Conservation (phyloP, 2,329 filamentous ascomycete genomes). For the Penicillium sp. region DNA sequence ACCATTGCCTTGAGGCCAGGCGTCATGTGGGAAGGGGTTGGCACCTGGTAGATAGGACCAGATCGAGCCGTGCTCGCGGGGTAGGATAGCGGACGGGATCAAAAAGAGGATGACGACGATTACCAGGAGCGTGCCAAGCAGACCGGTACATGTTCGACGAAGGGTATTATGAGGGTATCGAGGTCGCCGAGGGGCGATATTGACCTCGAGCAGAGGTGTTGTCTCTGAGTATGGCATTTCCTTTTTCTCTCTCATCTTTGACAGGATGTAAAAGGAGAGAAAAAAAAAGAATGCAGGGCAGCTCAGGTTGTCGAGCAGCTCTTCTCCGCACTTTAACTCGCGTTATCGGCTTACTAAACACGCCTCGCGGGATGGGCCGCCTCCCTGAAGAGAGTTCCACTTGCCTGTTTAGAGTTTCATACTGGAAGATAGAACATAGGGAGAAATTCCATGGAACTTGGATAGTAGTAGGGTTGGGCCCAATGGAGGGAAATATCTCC, state of each 20-base stretch:
- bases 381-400: background rate
- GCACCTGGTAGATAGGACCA: constrained; percentile 51
- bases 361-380: constrained; percentile 5
- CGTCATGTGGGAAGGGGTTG: constrained; percentile 43
- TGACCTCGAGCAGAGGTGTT: constrained; percentile 52
- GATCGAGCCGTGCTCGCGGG: constrained; percentile 45
- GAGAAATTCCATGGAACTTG: background rate
- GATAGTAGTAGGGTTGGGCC: background rate
- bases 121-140: constrained; percentile 47
- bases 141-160: constrained; percentile 50
- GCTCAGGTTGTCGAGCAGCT: constrained; percentile 4
- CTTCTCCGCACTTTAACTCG: constrained; percentile 29
- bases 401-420: background rate
- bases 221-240: constrained; percentile 46
- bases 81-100: constrained; percentile 47
- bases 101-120: constrained; percentile 50
- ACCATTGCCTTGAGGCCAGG: constrained; percentile 53
- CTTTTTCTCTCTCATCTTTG: constrained; percentile 44
- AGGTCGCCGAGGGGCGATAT: constrained; percentile 46
- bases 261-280: constrained; percentile 8
- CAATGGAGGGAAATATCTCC: background rate
- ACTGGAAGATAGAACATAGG: background rate
- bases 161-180: constrained; percentile 52
- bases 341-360: constrained; percentile 28
- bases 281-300: constrained; percentile 11